Conservation (phyloP, 352 stramenopile genomes). For the Pythium apleroticum region DNA sequence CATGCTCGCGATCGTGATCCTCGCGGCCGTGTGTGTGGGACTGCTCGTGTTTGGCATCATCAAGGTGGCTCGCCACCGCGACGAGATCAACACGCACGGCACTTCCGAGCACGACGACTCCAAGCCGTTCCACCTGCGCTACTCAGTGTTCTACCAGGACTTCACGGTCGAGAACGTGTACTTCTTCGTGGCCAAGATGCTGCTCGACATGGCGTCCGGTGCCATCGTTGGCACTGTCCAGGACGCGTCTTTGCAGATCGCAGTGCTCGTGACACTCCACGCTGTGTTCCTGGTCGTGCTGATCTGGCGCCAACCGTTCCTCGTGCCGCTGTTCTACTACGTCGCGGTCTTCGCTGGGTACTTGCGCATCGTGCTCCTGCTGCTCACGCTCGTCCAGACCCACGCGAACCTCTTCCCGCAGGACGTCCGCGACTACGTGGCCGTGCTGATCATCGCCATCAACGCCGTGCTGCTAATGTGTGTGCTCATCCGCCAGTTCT, state of each 20-base stretch:
- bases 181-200: conserved; percentile 51
- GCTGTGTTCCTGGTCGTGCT: conserved; percentile 34
- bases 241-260: conserved; percentile 42
- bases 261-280: conserved; percentile 42
- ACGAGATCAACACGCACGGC: conserved; percentile 42
- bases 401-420: conserved; percentile 38
- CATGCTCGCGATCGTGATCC: conserved; percentile 12
- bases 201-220: conserved; percentile 43
- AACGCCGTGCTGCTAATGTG: conserved; percentile 46
- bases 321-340: conserved; percentile 44
- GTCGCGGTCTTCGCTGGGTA: conserved; percentile 37
- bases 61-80: conserved; percentile 38
- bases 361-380: conserved; percentile 42
- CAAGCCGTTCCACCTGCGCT: conserved; percentile 44
- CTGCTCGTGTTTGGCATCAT: conserved; percentile 41
- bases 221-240: conserved; percentile 37
- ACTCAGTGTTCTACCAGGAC: conserved; percentile 53
- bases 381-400: conserved; percentile 43
- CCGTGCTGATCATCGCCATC: conserved; percentile 42
- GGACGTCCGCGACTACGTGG: conserved; percentile 39
- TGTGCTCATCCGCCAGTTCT: conserved; percentile 42
- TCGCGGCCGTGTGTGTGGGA: conserved; percentile 32
- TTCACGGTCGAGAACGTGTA: conserved; percentile 47
- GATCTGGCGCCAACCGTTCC: conserved; percentile 41
- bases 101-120: conserved; percentile 34